A percentile compares a stretch with the other conserved stretches of the same genome.
Conservation (phyloP, 2,329 filamentous ascomycete species). For the Emydomyces testavorans region DNA sequence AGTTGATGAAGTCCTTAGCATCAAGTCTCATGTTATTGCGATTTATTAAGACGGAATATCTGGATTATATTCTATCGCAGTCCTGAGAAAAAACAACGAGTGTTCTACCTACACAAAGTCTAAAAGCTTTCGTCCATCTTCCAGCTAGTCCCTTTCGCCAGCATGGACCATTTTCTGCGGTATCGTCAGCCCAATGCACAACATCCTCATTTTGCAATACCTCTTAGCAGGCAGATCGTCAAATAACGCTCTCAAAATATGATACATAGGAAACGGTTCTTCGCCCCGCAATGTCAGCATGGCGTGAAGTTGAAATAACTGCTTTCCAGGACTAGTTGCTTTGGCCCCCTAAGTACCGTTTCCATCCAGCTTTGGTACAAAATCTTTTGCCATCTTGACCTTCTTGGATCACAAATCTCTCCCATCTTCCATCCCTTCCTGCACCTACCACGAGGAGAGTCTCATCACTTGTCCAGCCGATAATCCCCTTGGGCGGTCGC, state of each 20-base stretch:
- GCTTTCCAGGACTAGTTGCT: background rate
- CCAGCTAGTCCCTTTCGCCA: background rate
- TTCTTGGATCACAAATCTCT: constrained; percentile 66
- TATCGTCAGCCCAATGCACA: background rate
- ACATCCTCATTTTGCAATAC: background rate
- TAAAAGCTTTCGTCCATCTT: too few species aligned
- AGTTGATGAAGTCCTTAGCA: background rate
- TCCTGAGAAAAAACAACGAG: too few species aligned
- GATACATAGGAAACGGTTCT: background rate
- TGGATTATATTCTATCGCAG: background rate
- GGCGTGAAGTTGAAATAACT: background rate
- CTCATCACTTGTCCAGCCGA: constrained; percentile 71
- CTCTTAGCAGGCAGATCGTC: background rate
- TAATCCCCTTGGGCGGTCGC: constrained; percentile 63
- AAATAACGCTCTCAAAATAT: background rate
- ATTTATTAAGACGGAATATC: background rate
- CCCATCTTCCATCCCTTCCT: constrained; percentile 72
- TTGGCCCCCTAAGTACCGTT: constrained; percentile 53
- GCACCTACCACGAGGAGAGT: constrained; percentile 67
- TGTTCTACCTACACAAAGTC: too few species aligned
- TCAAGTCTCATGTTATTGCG: background rate
- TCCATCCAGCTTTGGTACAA: constrained; percentile 67
- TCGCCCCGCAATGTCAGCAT: background rate
- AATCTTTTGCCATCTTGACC: constrained; percentile 52
- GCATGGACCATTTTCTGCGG: too few species aligned